Conservation (phyloP, 768 basidiomycete genomes). For the Rhizopogon sp. region DNA sequence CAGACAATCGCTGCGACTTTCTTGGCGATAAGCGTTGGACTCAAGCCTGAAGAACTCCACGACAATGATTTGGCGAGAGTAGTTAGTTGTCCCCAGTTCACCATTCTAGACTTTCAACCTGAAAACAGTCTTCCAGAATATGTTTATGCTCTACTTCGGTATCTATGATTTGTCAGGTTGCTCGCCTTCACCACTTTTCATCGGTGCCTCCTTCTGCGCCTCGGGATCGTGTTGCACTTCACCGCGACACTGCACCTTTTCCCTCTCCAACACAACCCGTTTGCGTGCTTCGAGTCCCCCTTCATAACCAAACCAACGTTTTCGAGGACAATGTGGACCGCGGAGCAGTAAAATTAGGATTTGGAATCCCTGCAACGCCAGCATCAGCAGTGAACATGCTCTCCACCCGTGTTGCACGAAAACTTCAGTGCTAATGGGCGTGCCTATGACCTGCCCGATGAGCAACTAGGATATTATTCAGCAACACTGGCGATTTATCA, state of each 20-base stretch:
- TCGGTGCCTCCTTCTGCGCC: slow-evolving; percentile 5
- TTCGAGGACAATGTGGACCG: slow-evolving; percentile 53
- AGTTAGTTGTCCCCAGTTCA: not conserved
- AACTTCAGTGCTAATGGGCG: slow-evolving; percentile 65
- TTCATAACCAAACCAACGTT: slow-evolving; percentile 60
- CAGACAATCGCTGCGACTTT: not conserved
- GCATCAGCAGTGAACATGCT: slow-evolving; percentile 52
- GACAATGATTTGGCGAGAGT: too few relatives aligned
- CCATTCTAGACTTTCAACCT: not conserved
- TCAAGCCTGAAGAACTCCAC: too few relatives aligned
- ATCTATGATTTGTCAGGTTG: not conserved
- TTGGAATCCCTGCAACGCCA: slow-evolving; percentile 55
- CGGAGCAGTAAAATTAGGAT: slow-evolving; percentile 54
- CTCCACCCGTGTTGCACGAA: slow-evolving; percentile 72
- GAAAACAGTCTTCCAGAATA: not conserved
- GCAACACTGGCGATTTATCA: not conserved
- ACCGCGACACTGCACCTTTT: not conserved
- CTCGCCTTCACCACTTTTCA: not conserved
- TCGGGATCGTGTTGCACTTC: slow-evolving; percentile 1
- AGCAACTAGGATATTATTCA: slow-evolving; percentile 40
- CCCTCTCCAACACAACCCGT: slow-evolving; percentile 25
- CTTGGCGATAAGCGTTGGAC: too few relatives aligned
- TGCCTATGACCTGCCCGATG: slow-evolving; percentile 81
- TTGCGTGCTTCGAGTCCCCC: slow-evolving; percentile 47
- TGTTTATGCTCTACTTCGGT: not conserved